phyloP scores from a whole-genome alignment of 192 early-diverging fungal genomes.

The Coemansia sp. region DNA sequence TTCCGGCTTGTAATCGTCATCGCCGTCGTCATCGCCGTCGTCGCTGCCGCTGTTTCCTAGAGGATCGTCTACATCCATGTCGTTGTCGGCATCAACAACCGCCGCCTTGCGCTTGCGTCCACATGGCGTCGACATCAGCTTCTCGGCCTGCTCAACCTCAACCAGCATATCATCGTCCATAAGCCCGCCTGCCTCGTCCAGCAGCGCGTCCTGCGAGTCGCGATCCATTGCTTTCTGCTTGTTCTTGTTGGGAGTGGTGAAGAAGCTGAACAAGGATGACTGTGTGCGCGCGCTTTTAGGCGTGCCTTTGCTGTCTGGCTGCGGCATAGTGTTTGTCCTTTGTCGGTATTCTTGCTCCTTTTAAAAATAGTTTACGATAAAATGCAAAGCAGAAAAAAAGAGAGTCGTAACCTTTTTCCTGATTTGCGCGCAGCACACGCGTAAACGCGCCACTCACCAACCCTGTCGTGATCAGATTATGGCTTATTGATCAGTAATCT shows the following conservation, averaged over 20 bases:
- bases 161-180: constrained; percentile 38
- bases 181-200: constrained; percentile 17
- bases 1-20: constrained; percentile 22
- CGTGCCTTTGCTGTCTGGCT: constrained; percentile 24
- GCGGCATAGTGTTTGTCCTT: constrained; percentile 15
- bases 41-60: not conserved
- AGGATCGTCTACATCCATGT: constrained; percentile 11
- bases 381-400: not conserved
- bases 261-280: constrained; percentile 48
- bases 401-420: not conserved
- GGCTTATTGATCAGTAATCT: not conserved
- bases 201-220: constrained; percentile 48
- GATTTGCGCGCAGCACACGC: not conserved
- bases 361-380: constrained; percentile 5
- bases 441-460: not conserved
- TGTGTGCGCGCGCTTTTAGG: constrained; percentile 41
- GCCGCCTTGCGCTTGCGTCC: constrained; percentile 32
- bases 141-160: constrained; percentile 29
- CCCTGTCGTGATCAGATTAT: not conserved
- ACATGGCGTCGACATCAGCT: not conserved
- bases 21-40: constrained; percentile 6
- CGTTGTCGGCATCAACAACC: not conserved
- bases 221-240: not conserved
- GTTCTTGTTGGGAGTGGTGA: constrained; percentile 31
- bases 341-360: not conserved